A percentile compares a stretch with the other conserved stretches of the same genome.
Conservation (phyloP, 1,284 basidiomycete genomes). For the Crucibulum parvulum region DNA sequence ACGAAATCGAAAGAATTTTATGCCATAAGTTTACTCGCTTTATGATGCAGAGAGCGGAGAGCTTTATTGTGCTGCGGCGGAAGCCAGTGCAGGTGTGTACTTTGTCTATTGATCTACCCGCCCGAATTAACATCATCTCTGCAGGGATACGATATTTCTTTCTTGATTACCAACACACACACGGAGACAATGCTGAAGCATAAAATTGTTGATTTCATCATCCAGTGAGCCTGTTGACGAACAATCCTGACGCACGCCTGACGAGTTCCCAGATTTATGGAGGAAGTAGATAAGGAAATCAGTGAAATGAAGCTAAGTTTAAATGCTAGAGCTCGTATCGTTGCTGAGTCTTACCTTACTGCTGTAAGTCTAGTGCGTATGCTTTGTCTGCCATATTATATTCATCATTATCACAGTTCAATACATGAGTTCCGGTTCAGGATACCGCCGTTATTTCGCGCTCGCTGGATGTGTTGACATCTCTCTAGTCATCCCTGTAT, state of each 20-base stretch:
- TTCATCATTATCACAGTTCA: slow-evolving; percentile 30
- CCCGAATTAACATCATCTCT: slow-evolving; percentile 6
- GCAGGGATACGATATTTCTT: slow-evolving; percentile 98
- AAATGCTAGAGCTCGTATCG: slow-evolving; percentile 96
- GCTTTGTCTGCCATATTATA: slow-evolving; percentile 6
- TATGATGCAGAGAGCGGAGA: slow-evolving; percentile 98
- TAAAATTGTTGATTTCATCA: slow-evolving; percentile 99
- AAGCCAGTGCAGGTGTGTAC: slow-evolving; percentile 85
- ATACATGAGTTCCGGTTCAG: slow-evolving; percentile 28
- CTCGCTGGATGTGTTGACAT: neutral
- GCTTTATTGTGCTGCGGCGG: slow-evolving; percentile 93
- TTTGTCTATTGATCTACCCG: neutral
- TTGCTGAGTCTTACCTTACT: slow-evolving; percentile 89
- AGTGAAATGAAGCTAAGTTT: slow-evolving; percentile 91
- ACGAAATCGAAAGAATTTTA: slow-evolving; percentile 97
- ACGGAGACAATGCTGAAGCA: slow-evolving; percentile 99
- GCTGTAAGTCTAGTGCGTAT: slow-evolving; percentile 56
- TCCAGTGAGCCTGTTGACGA: slow-evolving; percentile 67
- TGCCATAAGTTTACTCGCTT: slow-evolving; percentile 99
- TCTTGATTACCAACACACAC: slow-evolving; percentile 98
- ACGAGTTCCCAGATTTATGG: slow-evolving; percentile 82
- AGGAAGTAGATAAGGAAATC: slow-evolving; percentile 94
- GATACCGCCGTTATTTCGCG: slow-evolving; percentile 6
- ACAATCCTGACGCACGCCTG: slow-evolving; percentile 1
- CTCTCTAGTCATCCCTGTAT: slow-evolving; percentile 12